Percentiles rank a stretch among this genome's conserved stretches.
These are phyloP conservation scores for Sarocladium strictum DNA, from an alignment of 2,329 filamentous ascomycete species.

Conservation along the genomic window DNA sequence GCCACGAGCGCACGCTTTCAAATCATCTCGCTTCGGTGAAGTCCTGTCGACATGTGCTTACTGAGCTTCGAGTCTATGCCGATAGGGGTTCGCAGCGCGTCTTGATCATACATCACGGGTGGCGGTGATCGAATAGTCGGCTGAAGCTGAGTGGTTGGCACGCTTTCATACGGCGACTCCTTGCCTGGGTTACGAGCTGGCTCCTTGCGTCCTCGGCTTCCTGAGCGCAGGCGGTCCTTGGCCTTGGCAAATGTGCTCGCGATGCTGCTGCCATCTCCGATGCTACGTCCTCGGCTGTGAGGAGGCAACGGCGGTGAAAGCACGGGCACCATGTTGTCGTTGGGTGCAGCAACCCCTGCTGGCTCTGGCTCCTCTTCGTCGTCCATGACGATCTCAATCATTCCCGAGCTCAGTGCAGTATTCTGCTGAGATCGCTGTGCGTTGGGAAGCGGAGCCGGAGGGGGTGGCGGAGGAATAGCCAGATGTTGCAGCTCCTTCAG, in stretches of 20 bases:
- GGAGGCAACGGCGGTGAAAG: constrained; percentile 39
- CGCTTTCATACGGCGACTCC: constrained; percentile 36
- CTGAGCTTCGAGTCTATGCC: constrained; percentile 18
- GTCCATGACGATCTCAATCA: constrained; percentile 63
- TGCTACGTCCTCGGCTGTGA: constrained; percentile 53
- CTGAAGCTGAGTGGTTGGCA: constrained; percentile 24
- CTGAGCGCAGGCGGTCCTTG: constrained; percentile 55
- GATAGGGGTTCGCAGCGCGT: constrained; percentile 26
- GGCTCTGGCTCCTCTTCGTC: constrained; percentile 32
- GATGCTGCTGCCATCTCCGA: constrained; percentile 43
- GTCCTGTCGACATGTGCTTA: constrained; percentile 42
- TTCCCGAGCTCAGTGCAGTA: constrained; percentile 44
- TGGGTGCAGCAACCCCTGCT: constrained; percentile 24
- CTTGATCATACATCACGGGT: constrained; percentile 32
- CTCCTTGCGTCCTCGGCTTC: constrained; percentile 48
- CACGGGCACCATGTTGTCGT: constrained; percentile 38
- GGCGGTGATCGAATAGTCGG: constrained; percentile 19
- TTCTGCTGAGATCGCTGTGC: constrained; percentile 34
- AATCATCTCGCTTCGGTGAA: constrained; percentile 51
- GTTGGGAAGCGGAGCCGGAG: constrained; percentile 51
- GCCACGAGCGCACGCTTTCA: constrained; percentile 21
- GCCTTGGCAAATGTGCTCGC: constrained; percentile 50
- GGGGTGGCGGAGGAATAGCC: constrained; percentile 54
- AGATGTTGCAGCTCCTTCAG: constrained; percentile 59
- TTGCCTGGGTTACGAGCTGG: constrained; percentile 15